Conservation (phyloP, 768 basidiomycete genomes). For the Megacollybia marginata region DNA sequence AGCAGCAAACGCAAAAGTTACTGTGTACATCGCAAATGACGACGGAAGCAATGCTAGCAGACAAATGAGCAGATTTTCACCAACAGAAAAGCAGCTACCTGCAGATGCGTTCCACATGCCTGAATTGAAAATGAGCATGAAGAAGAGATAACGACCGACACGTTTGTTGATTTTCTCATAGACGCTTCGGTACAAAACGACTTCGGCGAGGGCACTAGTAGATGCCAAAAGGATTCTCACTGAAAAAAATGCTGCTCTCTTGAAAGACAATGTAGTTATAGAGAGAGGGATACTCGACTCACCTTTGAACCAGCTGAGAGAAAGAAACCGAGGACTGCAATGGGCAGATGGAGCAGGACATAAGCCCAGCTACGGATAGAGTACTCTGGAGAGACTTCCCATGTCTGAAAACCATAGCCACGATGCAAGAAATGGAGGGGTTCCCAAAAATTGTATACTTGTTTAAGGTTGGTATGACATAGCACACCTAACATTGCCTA, state of each 20-base stretch:
- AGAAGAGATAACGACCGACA: conserved; percentile 90
- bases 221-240: conserved; percentile 74
- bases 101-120: conserved; percentile 94
- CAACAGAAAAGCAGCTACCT: conserved; percentile 36
- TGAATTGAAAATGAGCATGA: conserved; percentile 76
- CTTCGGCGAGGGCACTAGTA: conserved; percentile 73
- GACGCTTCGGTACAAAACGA: conserved; percentile 73
- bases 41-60: conserved; percentile 84
- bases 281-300: not conserved
- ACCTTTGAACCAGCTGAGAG: not conserved
- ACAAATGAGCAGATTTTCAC: conserved; percentile 5
- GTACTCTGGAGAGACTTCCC: conserved; percentile 89
- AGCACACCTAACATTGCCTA: conserved; percentile 18
- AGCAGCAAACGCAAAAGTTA: conserved; percentile 70
- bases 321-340: conserved; percentile 11
- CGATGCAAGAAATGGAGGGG: conserved; percentile 87
- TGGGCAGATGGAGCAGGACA: conserved; percentile 71
- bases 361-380: conserved; percentile 97
- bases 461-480: not conserved
- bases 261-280: not conserved
- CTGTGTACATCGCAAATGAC: conserved; percentile 90
- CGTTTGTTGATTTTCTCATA: conserved; percentile 79
- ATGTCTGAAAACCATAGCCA: conserved; percentile 92
- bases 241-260: conserved; percentile 88
- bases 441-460: conserved; percentile 98